Base-by-base conservation (phyloP, 176 grass and related monocot species). In the Elymus sibiricus region DNA sequence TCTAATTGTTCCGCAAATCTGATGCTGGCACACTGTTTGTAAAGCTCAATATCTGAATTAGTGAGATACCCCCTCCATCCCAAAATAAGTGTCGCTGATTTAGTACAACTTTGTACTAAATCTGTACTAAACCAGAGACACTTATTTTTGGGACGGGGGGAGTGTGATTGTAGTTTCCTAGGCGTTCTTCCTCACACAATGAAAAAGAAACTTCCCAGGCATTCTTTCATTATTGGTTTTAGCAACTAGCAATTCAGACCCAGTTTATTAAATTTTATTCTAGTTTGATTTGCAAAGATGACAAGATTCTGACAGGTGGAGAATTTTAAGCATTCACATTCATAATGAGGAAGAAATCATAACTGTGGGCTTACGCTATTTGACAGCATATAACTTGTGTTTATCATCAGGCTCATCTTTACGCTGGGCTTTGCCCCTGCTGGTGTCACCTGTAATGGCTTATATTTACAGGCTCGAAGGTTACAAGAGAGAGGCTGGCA, bases 401-500 rank as follows among this genome's bases (percentile, higher is more conserved):
- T 65, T 65, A 35, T 61, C 24, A 62, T 15, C 11, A 16, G 38
- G 40, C 39, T 66, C 34, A 17, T 59, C 17, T 7, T 32, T 24
- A 39, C 0, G 19, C 1, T 37, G 34, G 11, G 51, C 35, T n/a
- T 12, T 29, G 31, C 51, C 12, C 80, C 26, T 63, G 13, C 12
- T 22, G 42, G 43, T 58, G 69, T 32, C 19, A 66, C 49, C 7
- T 68, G 12, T 28, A 34, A 64, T 55, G 40, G 21, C 27, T 83
- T 9, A 35, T 85, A 17, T 82, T 86, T 92, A 40, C 72, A 98
- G 96, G 96, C 96, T 56, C 91, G 90, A 83, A 84, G 79, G 51
- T 83, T 98, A 47, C 96, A 98, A 64, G 93, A 98, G 79, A 95
- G 84, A 80, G 96, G 93, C 78, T 98, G 96, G 96, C 92, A 90